Evolutionary conservation across 169 alveolate genomes (phyloP), one percentile per base, ranked within the genome.

Genomic region (Plasmodium gallinaceum): DNA sequence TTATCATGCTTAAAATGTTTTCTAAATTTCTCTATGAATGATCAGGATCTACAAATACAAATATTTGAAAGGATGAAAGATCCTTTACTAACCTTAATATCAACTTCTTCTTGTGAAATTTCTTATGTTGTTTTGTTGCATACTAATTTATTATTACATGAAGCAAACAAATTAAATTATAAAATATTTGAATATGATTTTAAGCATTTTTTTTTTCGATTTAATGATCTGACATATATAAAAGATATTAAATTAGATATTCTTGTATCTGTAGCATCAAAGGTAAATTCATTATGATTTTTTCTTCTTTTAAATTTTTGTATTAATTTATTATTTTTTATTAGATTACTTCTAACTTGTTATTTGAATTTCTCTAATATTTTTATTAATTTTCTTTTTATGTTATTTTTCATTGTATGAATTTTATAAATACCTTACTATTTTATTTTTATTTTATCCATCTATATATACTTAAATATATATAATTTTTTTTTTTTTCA

Each of bases 1-100:
- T 80, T 98, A 74, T 99, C 99, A 9, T 97, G 98, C 26, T 75
- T 95, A 46, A 93, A 94, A 76, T 93, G 97, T 91, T 96, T 95
- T 76, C 70, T 96, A 85, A 74, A 74, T 54, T 88, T 96, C 88
- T 93, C 98, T 26, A 66, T 76, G 58, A 88, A 90, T 64, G 95
- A 94, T 64, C 76, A 87, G 39, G 88, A 91, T 76, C 88, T 96
- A 68, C 96, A 92, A 76, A 76, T 83, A 39, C 95, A 96, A 51
- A 96, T 95, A 54, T 87, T 94, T 60, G 74, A 88, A 70, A 94
- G 96, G 7, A 87, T 92, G 72, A 88, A 93, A 78, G 95, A 87
- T 32, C 97, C 98, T 20, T 88, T 96, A 88, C 93, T 96, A 71
- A 93, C 98, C 16, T 91, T 96, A 62, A 88, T 93, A 65, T 46